Evolutionary conservation across 164 flowering plant species (phyloP).

Genomic region (Buxus sempervirens): DNA sequence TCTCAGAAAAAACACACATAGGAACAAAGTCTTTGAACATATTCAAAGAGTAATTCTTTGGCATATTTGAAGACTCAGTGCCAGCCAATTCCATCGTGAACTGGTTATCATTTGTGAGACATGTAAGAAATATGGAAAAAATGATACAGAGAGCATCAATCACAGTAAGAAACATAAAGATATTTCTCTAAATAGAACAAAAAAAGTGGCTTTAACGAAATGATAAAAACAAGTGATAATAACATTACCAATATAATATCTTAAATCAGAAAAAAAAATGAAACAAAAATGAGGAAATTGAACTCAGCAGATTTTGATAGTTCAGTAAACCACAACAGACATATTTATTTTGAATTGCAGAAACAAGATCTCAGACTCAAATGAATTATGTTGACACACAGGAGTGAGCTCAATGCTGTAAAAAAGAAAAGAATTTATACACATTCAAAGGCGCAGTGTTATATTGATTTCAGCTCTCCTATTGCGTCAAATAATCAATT

Average conservation of each 20-base stretch:
- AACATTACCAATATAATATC: too few species aligned
- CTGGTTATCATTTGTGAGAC: constrained; percentile 25
- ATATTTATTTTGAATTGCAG: background rate
- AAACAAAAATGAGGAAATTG: background rate
- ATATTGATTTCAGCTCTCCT: background rate
- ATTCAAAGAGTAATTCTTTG: constrained; percentile 58
- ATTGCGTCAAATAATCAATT: too few species aligned
- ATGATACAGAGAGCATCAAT: background rate
- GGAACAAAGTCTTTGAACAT: constrained; percentile 73
- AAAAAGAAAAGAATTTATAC: too few species aligned
- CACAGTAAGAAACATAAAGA: constrained; percentile 1
- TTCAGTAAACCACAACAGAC: background rate
- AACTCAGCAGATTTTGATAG: background rate
- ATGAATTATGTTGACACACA: background rate
- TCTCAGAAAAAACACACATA: constrained; percentile 62
- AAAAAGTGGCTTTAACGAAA: background rate
- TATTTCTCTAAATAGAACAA: too few species aligned
- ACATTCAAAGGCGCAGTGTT: too few species aligned
- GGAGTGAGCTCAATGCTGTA: background rate
- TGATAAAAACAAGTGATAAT: background rate
- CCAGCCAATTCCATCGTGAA: constrained; percentile 68
- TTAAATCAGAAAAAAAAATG: background rate
- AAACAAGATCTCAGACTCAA: background rate
- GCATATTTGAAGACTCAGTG: constrained; percentile 35
- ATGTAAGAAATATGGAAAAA: background rate